phyloP scores from a whole-genome alignment of 257 asterid genomes.

The Nicotiana obtusifolia region DNA sequence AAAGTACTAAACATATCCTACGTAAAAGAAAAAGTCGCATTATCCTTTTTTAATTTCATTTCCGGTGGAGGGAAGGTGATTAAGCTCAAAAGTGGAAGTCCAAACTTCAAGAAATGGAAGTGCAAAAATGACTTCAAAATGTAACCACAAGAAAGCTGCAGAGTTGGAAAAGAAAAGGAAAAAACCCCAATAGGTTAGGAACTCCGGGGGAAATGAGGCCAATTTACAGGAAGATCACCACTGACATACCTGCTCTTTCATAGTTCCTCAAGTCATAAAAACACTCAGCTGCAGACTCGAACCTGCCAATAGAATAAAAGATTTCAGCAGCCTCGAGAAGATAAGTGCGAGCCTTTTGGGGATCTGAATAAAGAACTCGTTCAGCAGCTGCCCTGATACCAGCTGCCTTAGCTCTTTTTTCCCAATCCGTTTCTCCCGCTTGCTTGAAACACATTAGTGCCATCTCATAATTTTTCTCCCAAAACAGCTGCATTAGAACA shows the following conservation, averaged over 20 bases:
- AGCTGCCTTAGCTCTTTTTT: slow-evolving; percentile 51
- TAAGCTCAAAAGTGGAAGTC: not conserved
- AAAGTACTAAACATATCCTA: no score
- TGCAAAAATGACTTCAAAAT: not conserved
- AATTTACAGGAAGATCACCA: not conserved
- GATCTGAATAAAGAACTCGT: slow-evolving; percentile 30
- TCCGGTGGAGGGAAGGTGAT: not conserved
- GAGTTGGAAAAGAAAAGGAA: not conserved
- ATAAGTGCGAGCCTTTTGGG: slow-evolving; percentile 24
- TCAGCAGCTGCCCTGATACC: slow-evolving; percentile 40
- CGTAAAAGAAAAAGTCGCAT: not conserved
- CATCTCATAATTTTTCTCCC: slow-evolving; percentile 64
- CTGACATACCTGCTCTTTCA: slow-evolving; percentile 43
- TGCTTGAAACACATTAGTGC: slow-evolving; percentile 56
- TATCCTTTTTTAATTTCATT: not conserved
- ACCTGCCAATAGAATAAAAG: slow-evolving; percentile 38
- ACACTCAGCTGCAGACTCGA: slow-evolving; percentile 59
- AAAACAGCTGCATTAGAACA: slow-evolving; percentile 39
- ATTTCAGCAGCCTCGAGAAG: slow-evolving; percentile 64
- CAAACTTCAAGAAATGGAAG: not conserved
- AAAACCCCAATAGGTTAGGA: not conserved
- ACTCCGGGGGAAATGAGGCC: not conserved
- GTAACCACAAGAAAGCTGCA: not conserved
- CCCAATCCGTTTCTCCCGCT: slow-evolving; percentile 48
- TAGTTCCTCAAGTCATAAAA: slow-evolving; percentile 50